phyloP scores from a whole-genome alignment of 306 rosid species.

The Leucaena leucocephala region DNA sequence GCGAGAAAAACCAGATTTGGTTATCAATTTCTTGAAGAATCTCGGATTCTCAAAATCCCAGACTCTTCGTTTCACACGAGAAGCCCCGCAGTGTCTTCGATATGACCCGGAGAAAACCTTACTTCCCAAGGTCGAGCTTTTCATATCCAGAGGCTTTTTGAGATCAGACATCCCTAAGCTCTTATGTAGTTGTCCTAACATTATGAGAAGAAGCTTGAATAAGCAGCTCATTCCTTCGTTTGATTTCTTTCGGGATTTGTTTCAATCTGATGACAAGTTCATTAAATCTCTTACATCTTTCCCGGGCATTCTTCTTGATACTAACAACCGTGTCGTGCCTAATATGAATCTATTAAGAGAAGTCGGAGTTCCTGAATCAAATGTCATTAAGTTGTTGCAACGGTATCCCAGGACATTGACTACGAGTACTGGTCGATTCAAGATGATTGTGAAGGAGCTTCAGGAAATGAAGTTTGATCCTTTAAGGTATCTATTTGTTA shows the following conservation, averaged over 20 bases:
- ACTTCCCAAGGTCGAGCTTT: constrained; percentile 14
- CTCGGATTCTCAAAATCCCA: constrained; percentile 2
- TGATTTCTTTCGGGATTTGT: constrained; percentile 3
- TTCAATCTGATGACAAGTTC: background rate
- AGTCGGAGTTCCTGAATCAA: background rate
- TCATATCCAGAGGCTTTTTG: constrained; percentile 20
- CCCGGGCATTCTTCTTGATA: background rate
- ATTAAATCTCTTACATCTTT: background rate
- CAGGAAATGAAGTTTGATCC: background rate
- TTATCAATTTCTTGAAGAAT: constrained; percentile 1
- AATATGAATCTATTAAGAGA: no score
- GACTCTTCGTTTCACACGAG: background rate
- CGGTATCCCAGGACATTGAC: background rate
- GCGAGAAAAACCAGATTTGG: background rate
- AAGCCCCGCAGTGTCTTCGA: background rate
- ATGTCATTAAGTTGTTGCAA: background rate
- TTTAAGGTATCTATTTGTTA: background rate
- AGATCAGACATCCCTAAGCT: background rate
- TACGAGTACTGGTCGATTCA: background rate
- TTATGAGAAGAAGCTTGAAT: background rate
- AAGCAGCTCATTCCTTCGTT: constrained; percentile 16
- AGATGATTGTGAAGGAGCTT: background rate
- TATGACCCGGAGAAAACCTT: background rate
- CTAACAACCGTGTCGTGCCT: background rate
- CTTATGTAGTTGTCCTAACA: background rate